These are phyloP conservation scores for Phytophthora constricta DNA, from an alignment of 352 stramenopile species.

Conservation along the genomic window DNA sequence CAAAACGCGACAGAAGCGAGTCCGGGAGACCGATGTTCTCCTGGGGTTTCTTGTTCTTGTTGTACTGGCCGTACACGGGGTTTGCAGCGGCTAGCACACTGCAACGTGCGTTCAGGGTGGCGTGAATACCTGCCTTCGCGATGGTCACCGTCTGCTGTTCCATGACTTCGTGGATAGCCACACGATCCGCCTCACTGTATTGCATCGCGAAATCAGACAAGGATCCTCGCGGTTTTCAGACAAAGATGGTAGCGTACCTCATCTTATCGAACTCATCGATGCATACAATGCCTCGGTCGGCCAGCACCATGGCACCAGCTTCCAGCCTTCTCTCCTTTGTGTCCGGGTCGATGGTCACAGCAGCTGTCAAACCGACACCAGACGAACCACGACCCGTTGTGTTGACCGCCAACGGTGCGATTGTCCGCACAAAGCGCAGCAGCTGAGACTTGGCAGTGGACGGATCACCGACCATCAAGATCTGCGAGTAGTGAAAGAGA, in stretches of 20 bases:
- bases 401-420: slow-evolving; percentile 93
- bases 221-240: neutral
- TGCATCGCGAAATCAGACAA: slow-evolving; percentile 18
- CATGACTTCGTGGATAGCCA: slow-evolving; percentile 99
- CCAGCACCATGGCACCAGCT: slow-evolving; percentile 99
- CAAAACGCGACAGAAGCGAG: slow-evolving; percentile 99
- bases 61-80: slow-evolving; percentile 99
- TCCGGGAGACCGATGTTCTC: slow-evolving; percentile 99
- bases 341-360: slow-evolving; percentile 97
- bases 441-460: slow-evolving; percentile 99
- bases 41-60: slow-evolving; percentile 97
- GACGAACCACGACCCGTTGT: slow-evolving; percentile 85
- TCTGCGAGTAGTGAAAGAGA: slow-evolving; percentile 42
- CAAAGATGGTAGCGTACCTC: slow-evolving; percentile 54
- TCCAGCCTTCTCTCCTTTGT: slow-evolving; percentile 94
- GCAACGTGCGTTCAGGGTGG: slow-evolving; percentile 98
- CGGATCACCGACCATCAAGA: slow-evolving; percentile 98
- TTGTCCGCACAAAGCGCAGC: slow-evolving; percentile 96
- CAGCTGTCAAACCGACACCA: slow-evolving; percentile 97
- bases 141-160: slow-evolving; percentile 99
- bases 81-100: slow-evolving; percentile 99
- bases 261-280: slow-evolving; percentile 99
- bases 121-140: slow-evolving; percentile 99
- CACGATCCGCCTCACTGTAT: slow-evolving; percentile 93
- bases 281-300: slow-evolving; percentile 98